phyloP scores from a whole-genome alignment of 139 green algal species.

The Pseudopediastrum boryanum region DNA sequence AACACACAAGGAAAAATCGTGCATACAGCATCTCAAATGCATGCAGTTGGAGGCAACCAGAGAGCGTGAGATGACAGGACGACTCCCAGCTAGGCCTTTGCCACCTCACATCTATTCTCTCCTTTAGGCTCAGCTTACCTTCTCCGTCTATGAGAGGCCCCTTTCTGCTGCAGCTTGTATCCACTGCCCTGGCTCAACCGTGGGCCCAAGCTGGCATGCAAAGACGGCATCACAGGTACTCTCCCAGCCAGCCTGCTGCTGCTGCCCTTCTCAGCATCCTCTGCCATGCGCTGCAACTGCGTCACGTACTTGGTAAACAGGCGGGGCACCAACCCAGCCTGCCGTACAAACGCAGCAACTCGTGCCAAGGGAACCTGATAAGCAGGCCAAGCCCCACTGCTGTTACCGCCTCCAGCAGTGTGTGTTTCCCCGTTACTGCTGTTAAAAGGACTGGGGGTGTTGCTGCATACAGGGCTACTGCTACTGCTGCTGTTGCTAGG shows the following conservation, averaged over 20 bases:
- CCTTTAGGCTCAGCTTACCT: no score
- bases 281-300: conserved; percentile 11
- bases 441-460: background rate
- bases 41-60: no score
- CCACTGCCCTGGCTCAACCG: background rate
- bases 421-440: background rate
- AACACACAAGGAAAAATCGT: no score
- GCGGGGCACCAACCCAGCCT: conserved; percentile 22
- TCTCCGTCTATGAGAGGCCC: background rate
- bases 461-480: background rate
- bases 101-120: no score
- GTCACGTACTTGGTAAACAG: conserved; percentile 30
- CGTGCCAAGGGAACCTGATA: conserved; percentile 20
- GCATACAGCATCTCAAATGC: no score
- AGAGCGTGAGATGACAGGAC: no score
- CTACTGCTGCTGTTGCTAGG: background rate
- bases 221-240: conserved; percentile 18
- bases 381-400: background rate
- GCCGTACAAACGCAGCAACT: conserved; percentile 32
- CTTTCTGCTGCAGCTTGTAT: background rate
- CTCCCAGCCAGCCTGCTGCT: background rate
- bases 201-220: background rate
- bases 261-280: no score
- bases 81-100: no score
- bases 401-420: background rate